phyloP scores from a whole-genome alignment of 2,329 filamentous ascomycete genomes.

The Triangularia verruculosa region DNA sequence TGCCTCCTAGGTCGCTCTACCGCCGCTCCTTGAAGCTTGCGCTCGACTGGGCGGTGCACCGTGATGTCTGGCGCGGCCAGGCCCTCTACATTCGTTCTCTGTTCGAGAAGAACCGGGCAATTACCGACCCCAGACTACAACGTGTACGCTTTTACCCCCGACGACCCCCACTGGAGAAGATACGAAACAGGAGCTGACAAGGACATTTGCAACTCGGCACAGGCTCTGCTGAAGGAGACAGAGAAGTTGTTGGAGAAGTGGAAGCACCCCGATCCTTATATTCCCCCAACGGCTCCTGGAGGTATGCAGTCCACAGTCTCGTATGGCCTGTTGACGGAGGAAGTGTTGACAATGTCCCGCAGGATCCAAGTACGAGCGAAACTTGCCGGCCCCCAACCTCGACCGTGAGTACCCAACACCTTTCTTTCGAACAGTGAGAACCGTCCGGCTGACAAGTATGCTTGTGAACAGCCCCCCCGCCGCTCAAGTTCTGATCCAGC shows the following conservation, averaged over 20 bases:
- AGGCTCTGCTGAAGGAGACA: constrained; percentile 84
- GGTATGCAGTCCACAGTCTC: constrained; percentile 56
- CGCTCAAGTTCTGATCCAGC: constrained; percentile 43
- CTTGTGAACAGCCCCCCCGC: constrained; percentile 44
- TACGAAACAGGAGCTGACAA: neutral
- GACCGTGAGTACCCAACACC: constrained; percentile 62
- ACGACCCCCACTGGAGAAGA: neutral
- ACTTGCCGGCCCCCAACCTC: constrained; percentile 74
- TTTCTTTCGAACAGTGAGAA: neutral
- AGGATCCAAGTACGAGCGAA: constrained; percentile 97
- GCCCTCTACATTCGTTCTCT: constrained; percentile 92
- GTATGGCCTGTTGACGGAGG: neutral
- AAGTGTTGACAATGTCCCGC: constrained; percentile 18
- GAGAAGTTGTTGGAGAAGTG: constrained; percentile 85
- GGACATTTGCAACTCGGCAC: neutral
- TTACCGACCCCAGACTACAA: constrained; percentile 81
- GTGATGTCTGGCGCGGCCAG: constrained; percentile 91
- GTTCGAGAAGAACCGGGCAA: constrained; percentile 87
- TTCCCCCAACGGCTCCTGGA: constrained; percentile 85
- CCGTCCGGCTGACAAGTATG: constrained; percentile 23
- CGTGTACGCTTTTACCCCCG: constrained; percentile 54
- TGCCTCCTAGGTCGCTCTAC: constrained; percentile 67
- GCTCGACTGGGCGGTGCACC: constrained; percentile 92
- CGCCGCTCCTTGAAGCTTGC: constrained; percentile 89
- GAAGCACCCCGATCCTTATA: constrained; percentile 97